These are phyloP conservation scores for Penicillium dipodomyicola DNA, from an alignment of 495 filamentous ascomycete genomes.

Conservation along the genomic window DNA sequence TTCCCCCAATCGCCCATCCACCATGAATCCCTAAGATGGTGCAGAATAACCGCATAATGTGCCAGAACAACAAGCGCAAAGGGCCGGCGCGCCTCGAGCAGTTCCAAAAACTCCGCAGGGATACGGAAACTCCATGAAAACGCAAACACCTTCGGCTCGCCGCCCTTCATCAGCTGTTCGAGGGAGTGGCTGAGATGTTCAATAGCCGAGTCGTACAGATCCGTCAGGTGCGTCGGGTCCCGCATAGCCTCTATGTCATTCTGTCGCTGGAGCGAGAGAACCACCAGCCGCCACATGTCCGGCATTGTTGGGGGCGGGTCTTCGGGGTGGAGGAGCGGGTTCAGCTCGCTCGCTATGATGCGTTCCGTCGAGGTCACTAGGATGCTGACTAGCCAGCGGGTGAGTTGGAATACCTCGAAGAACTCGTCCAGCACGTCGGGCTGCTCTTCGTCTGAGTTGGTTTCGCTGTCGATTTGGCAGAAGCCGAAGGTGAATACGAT, in stretches of 20 bases:
- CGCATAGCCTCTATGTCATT: conserved; percentile 28
- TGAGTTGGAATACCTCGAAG: conserved; percentile 42
- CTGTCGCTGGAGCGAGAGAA: conserved; percentile 30
- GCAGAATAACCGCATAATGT: conserved; percentile 50
- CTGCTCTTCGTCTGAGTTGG: conserved; percentile 18
- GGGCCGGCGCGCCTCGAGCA: conserved; percentile 49
- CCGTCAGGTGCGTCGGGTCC: conserved; percentile 31
- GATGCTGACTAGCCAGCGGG: conserved; percentile 38
- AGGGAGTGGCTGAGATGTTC: conserved; percentile 30
- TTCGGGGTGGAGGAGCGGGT: conserved; percentile 27
- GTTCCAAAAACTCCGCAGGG: conserved; percentile 48
- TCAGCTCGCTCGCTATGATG: conserved; percentile 39
- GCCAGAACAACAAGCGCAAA: conserved; percentile 55
- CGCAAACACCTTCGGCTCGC: conserved; percentile 38
- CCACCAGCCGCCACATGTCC: conserved; percentile 38
- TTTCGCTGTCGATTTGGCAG: conserved; percentile 27
- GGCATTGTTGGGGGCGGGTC: conserved; percentile 32
- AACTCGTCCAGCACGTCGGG: conserved; percentile 38
- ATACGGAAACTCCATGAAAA: conserved; percentile 53
- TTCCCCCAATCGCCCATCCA: conserved; percentile 50
- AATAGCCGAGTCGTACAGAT: conserved; percentile 32
- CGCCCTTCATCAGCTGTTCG: conserved; percentile 34
- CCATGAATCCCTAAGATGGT: conserved; percentile 50
- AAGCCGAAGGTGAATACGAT: conserved; percentile 47
- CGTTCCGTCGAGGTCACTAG: conserved; percentile 32